Conservation (phyloP, 257 asterid genomes). For the Voacanga thouarsii region DNA sequence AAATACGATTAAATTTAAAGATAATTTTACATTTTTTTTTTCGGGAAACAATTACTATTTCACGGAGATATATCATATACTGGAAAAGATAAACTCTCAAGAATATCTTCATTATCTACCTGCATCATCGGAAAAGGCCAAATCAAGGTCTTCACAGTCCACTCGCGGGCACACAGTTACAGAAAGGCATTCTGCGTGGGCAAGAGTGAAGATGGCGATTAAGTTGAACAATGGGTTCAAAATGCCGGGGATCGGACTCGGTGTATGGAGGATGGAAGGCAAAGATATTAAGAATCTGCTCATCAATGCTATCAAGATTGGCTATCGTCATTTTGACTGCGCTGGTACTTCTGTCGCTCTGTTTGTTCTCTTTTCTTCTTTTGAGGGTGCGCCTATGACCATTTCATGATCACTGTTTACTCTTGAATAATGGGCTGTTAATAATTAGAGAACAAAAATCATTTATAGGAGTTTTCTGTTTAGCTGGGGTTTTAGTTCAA, state of each 20-base stretch:
- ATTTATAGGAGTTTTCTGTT: neutral
- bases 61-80: no score
- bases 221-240: conserved; percentile 40
- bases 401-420: neutral
- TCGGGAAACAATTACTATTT: no score
- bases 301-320: conserved; percentile 44
- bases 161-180: no score
- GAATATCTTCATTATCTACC: no score
- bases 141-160: no score
- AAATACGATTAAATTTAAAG: no score
- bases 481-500: neutral
- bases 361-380: neutral
- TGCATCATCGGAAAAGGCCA: no score
- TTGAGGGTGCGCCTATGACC: neutral
- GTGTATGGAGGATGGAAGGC: conserved; percentile 62
- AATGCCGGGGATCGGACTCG: conserved; percentile 51
- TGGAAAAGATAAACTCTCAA: no score
- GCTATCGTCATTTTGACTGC: conserved; percentile 65
- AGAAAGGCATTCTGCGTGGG: neutral
- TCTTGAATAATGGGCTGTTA: neutral
- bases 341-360: conserved; percentile 31
- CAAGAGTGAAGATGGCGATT: conserved; percentile 26
- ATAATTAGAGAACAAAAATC: neutral
- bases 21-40: no score
- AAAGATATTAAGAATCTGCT: conserved; percentile 45